Conservation (phyloP, 2,329 filamentous ascomycete genomes). For the Stemphylium lycopersici region DNA sequence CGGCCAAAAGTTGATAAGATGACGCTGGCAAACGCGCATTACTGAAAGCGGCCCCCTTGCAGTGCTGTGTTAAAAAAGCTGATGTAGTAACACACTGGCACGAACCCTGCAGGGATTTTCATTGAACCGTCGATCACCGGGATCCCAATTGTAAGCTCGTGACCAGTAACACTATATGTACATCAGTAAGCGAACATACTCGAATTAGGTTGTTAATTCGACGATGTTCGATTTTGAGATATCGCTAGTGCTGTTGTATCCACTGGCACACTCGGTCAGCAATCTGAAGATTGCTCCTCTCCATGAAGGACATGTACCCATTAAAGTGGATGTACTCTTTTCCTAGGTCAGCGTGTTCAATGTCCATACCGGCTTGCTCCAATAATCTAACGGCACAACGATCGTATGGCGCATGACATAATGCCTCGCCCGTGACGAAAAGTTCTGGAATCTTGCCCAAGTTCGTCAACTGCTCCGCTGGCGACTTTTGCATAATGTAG, state of each 20-base stretch:
- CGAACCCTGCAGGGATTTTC: too few relatives aligned
- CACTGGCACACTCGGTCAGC: constrained; percentile 3
- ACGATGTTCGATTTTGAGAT: too few relatives aligned
- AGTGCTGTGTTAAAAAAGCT: too few relatives aligned
- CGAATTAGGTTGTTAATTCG: too few relatives aligned
- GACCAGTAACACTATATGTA: too few relatives aligned
- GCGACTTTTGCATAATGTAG: background rate
- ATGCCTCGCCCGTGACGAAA: constrained; percentile 58
- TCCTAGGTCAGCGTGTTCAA: constrained; percentile 12
- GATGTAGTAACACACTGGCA: too few relatives aligned
- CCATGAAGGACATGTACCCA: constrained; percentile 8
- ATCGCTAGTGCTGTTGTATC: background rate
- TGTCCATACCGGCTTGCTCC: constrained; percentile 45
- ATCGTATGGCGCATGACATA: constrained; percentile 53
- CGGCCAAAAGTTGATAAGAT: too few relatives aligned
- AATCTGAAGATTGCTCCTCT: constrained; percentile 5
- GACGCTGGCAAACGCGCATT: too few relatives aligned
- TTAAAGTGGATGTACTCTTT: constrained; percentile 7
- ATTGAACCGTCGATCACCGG: too few relatives aligned
- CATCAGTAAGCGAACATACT: too few relatives aligned
- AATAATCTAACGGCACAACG: constrained; percentile 60
- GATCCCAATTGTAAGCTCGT: too few relatives aligned
- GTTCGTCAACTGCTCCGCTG: constrained; percentile 53
- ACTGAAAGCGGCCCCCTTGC: too few relatives aligned
- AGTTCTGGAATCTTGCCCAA: constrained; percentile 55